A percentile compares a stretch with the other conserved stretches of the same genome.
Evolutionary conservation across 192 early-diverging fungal genomes (phyloP).

Genomic region (Podila clonocystis): DNA sequence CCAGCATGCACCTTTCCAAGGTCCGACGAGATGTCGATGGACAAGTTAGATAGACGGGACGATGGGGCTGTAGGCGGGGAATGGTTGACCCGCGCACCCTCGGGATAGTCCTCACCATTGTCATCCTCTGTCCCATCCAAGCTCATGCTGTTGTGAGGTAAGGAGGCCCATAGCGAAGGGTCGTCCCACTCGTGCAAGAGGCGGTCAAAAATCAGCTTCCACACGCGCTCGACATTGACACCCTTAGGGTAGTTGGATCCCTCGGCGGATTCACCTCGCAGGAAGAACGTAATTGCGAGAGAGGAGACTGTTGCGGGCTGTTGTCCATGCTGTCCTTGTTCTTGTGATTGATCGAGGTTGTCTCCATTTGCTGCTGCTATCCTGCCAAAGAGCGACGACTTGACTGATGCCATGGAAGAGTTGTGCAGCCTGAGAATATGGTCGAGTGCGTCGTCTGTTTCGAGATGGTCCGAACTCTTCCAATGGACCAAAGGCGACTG

Average conservation of each 20-base stretch:
- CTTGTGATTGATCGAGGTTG: background rate
- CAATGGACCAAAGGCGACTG: conserved; percentile 57
- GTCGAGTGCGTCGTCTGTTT: background rate
- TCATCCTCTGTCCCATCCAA: background rate
- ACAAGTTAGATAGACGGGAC: background rate
- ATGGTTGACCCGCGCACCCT: background rate
- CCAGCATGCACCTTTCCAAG: conserved; percentile 4
- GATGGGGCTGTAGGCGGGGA: background rate
- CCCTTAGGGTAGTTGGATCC: background rate
- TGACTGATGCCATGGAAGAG: too few relatives aligned
- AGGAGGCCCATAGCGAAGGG: background rate
- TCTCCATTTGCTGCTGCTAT: background rate
- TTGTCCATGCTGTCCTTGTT: background rate
- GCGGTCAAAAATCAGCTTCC: conserved; percentile 28
- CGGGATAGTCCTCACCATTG: background rate
- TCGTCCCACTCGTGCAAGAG: conserved; percentile 15
- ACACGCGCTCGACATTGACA: conserved; percentile 15
- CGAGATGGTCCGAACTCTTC: background rate
- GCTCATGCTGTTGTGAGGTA: background rate
- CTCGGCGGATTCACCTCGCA: conserved; percentile 24
- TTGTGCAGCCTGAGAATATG: too few relatives aligned
- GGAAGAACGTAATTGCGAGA: conserved; percentile 29
- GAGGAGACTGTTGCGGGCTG: conserved; percentile 5
- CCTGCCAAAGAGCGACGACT: too few relatives aligned
- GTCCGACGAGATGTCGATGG: conserved; percentile 1